Evolutionary conservation across 2,329 filamentous ascomycete species (phyloP).

Genomic region (Albifimbria verrucaria): DNA sequence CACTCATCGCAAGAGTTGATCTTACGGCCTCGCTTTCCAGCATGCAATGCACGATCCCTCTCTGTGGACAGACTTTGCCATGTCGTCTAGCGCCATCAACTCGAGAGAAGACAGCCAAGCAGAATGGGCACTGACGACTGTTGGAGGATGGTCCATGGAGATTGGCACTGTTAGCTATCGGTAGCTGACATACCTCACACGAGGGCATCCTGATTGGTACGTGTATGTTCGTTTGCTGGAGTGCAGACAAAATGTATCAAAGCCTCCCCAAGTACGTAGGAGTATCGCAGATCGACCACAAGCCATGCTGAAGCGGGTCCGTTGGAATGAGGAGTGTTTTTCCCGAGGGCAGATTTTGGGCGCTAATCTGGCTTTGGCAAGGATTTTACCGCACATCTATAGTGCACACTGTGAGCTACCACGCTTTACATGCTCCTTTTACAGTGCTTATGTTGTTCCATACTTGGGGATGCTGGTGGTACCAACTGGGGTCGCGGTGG

Average conservation of each 20-base stretch:
- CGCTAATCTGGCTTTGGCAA: not conserved
- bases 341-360: not conserved
- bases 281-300: no score
- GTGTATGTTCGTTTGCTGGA: no score
- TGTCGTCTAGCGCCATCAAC: slow-evolving; percentile 1
- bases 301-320: not conserved
- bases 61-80: not conserved
- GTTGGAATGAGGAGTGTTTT: slow-evolving; percentile 2
- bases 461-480: not conserved
- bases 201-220: no score
- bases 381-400: no score
- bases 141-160: not conserved
- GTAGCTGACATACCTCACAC: no score
- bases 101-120: not conserved
- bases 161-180: not conserved
- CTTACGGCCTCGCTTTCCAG: not conserved
- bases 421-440: no score
- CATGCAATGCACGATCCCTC: not conserved
- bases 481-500: not conserved
- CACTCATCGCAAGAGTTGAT: slow-evolving; percentile 1
- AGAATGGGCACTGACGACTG: slow-evolving; percentile 1
- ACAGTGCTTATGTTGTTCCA: not conserved
- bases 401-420: no score
- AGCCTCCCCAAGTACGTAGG: no score
- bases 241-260: no score